Conservation (phyloP, 345 rosid species). For the Linum usitatissimum region DNA sequence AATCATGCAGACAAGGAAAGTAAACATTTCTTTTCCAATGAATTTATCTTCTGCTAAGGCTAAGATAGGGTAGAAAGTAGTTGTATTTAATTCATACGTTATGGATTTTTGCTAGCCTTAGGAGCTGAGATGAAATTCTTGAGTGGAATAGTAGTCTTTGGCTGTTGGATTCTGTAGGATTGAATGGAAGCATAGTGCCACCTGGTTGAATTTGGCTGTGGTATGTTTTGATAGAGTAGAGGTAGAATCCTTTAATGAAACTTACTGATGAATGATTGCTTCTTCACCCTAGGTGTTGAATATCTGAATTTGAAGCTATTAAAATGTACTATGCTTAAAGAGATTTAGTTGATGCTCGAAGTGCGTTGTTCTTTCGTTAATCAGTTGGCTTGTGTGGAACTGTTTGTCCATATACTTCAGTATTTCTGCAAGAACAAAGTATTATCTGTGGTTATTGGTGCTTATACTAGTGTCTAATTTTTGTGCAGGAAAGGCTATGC, state of each 20-base stretch:
- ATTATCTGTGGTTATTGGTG: neutral
- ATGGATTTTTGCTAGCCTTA: neutral
- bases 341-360: too few species aligned
- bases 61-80: neutral
- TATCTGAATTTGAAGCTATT: too few species aligned
- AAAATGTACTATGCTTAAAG: too few species aligned
- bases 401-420: too few species aligned
- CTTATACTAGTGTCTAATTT: neutral
- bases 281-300: neutral
- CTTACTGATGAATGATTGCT: neutral
- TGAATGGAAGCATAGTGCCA: neutral
- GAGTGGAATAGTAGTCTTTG: neutral
- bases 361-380: too few species aligned
- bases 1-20: neutral
- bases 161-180: neutral
- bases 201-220: neutral
- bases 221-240: neutral
- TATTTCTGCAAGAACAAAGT: neutral
- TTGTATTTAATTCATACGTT: neutral
- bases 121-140: neutral
- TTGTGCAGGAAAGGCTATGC: constrained; percentile 65
- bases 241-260: neutral
- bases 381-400: too few species aligned
- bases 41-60: neutral
- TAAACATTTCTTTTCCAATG: neutral